Base-by-base conservation (phyloP, 371 early-diverging fungal species). In the Mucor indicus region DNA sequence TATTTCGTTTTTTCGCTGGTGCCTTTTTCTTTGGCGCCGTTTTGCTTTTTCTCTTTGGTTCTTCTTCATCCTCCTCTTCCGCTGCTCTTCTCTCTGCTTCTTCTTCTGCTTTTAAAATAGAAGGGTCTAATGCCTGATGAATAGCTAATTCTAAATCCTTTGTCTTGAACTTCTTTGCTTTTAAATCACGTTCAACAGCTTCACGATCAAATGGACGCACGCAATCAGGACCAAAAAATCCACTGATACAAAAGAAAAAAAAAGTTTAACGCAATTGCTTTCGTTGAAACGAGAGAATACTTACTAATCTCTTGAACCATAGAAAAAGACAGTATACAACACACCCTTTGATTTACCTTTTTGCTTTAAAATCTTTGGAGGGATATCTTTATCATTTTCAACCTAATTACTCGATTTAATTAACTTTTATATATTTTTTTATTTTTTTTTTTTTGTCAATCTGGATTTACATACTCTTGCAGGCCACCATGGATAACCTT, bases 401-500 rank as follows among this genome's bases (percentile, higher is more conserved):
- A 79, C 65, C 79, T 78, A 61, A 19, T 19, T 10, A 11, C 9
- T 31, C 12, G 9, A 21, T 10, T 25, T 8, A 10, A 32, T 3
- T 23, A 25, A 29, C 15, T 7, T 38, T 15, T 12, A 15, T 17
- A 9, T 17, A 12, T 46, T 20, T 46, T 3, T 10, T 7, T 21
- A 44, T 29, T 29, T 29, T 29, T 29, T 29, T 29, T 6, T 25
- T 33, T 10, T n/a, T 7, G 5, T n/a, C 10, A 10, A n/a, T 25
- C 8, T 24, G 33, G 10, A 1, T 35, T 15, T 2, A 56, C 74
- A 72, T 77, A 83, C 86, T 55, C 77, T 70, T 40, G 80, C 79
- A 13, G 86, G 86, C 86, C 86, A 85, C 83, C 84, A 85, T 17
- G 86, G 86, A 57, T 75, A 85, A 5, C 84, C 84, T 54, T 80